Conservation (phyloP, 345 rosid genomes). For the Eucalyptus regnans region DNA sequence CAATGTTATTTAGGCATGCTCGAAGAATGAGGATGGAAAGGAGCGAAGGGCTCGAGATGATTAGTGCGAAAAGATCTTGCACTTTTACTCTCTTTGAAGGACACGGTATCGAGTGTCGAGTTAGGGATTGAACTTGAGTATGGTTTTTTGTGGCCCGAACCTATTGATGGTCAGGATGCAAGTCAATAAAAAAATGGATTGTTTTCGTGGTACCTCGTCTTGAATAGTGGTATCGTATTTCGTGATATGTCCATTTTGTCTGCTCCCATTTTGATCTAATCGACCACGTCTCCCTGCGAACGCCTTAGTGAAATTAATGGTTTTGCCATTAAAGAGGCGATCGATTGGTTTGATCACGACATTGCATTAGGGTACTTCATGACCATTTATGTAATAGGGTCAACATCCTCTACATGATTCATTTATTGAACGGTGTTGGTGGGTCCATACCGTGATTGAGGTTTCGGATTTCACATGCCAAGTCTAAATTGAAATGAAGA, state of each 20-base stretch:
- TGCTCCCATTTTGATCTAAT: not conserved
- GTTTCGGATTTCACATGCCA: not conserved
- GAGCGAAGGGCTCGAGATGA: not conserved
- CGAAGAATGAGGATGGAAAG: not conserved
- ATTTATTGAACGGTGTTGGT: not conserved
- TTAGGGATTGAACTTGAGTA: not conserved
- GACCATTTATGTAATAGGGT: not conserved
- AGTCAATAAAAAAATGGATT: not conserved
- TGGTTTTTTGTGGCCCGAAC: not conserved
- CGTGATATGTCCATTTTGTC: not conserved
- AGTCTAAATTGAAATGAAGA: not conserved
- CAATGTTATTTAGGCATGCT: not conserved
- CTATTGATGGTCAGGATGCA: not conserved
- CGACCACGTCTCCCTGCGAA: not conserved
- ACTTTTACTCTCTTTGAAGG: not conserved
- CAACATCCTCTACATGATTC: not conserved
- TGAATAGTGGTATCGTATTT: not conserved
- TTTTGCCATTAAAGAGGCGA: not conserved
- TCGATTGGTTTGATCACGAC: not conserved
- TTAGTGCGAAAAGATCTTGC: not conserved
- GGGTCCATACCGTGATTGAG: not conserved
- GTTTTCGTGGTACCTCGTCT: not conserved
- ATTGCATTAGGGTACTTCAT: not conserved
- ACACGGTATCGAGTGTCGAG: not conserved
- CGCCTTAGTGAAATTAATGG: not conserved